These are phyloP conservation scores for Wickerhamiella pararugosa DNA, from an alignment of 1,139 yeast genomes.

Conservation along the genomic window DNA sequence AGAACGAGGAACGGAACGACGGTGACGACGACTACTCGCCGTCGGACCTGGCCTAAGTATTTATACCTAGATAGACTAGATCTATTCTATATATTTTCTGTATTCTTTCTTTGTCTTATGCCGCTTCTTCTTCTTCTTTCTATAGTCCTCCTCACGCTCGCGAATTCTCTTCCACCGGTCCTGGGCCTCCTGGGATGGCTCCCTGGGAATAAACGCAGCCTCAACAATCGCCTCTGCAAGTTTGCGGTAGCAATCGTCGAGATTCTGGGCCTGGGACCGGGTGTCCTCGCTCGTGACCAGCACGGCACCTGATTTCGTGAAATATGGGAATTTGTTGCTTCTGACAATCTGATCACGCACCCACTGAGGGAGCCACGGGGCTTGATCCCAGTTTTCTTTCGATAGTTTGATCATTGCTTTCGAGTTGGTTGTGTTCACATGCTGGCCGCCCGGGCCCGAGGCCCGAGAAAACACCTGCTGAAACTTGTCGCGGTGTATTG, in stretches of 20 bases:
- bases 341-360: constrained; percentile 29
- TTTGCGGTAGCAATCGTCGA: constrained; percentile 44
- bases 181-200: constrained; percentile 34
- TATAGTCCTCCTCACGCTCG: constrained; percentile 32
- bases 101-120: constrained; percentile 37
- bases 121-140: constrained; percentile 39
- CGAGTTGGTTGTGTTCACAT: constrained; percentile 57
- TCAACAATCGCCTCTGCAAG: constrained; percentile 39
- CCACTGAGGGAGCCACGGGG: constrained; percentile 50
- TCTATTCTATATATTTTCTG: background rate
- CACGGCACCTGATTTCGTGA: constrained; percentile 40
- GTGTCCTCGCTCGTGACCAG: constrained; percentile 47
- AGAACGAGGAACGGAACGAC: no score
- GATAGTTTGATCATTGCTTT: constrained; percentile 56
- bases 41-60: no score
- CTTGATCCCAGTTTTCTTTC: constrained; percentile 34
- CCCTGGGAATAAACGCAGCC: constrained; percentile 36
- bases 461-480: constrained; percentile 48
- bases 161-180: constrained; percentile 42
- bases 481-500: constrained; percentile 35
- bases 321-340: constrained; percentile 33
- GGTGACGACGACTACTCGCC: no score
- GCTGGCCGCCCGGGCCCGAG: constrained; percentile 93
- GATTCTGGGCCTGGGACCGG: constrained; percentile 45
- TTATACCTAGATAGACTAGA: no score